A percentile compares a stretch with the other conserved stretches of the same genome.
Evolutionary conservation across 495 filamentous ascomycete species (phyloP).

Genomic region (Glutinoglossum americanum): DNA sequence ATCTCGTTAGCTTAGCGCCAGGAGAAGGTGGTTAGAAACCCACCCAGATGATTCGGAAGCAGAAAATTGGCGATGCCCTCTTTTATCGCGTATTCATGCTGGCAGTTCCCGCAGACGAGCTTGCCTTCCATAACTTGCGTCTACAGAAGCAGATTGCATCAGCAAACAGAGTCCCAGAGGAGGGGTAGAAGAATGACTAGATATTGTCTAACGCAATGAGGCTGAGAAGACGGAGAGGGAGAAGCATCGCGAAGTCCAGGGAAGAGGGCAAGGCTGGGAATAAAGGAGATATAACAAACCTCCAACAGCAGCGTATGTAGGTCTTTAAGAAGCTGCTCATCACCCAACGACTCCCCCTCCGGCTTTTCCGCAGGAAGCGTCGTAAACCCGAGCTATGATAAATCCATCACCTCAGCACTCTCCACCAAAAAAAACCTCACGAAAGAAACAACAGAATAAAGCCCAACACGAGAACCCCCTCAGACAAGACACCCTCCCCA

Average conservation of each 20-base stretch:
- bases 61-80: constrained; percentile 95
- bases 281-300: neutral
- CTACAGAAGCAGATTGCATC: constrained; percentile 3
- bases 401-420: neutral
- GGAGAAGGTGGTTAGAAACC: neutral
- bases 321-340: constrained; percentile 48
- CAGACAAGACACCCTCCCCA: no score
- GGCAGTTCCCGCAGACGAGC: constrained; percentile 76
- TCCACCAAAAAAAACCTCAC: neutral
- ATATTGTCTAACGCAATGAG: neutral
- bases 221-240: neutral
- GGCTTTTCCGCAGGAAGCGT: constrained; percentile 40
- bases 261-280: neutral
- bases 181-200: neutral
- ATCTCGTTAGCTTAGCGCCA: neutral
- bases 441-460: neutral
- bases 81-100: constrained; percentile 77
- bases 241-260: neutral
- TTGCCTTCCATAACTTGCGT: constrained; percentile 74
- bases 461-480: no score
- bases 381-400: constrained; percentile 64
- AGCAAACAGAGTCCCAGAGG: constrained; percentile 1
- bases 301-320: constrained; percentile 71
- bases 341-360: constrained; percentile 32
- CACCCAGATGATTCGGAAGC: constrained; percentile 76